Evolutionary conservation across 352 stramenopile genomes (phyloP).

Genomic region (Phytophthora sojae): DNA sequence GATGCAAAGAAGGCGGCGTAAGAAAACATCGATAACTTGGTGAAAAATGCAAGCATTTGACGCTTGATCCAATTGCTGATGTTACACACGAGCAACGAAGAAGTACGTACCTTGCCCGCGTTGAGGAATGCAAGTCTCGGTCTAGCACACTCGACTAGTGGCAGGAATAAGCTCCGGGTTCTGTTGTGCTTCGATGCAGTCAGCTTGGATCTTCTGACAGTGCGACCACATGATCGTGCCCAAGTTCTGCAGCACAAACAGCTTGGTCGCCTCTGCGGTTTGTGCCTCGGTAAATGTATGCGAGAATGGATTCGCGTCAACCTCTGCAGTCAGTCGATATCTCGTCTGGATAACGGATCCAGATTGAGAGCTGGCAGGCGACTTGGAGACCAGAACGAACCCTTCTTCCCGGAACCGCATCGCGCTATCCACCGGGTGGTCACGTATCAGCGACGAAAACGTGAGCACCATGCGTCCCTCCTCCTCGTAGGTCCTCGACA

Average conservation of each 20-base stretch:
- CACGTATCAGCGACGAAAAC: conserved; percentile 22
- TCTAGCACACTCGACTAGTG: not conserved
- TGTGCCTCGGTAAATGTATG: not conserved
- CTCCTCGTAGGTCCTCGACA: conserved; percentile 26
- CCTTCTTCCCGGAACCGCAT: conserved; percentile 31
- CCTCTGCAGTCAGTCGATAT: conserved; percentile 31
- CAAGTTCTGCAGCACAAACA: conserved; percentile 29
- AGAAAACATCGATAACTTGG: no score
- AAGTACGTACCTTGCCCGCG: no score
- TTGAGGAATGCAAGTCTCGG: no score
- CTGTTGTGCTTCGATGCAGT: conserved; percentile 6
- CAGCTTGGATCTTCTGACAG: conserved; percentile 11
- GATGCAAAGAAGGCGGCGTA: no score
- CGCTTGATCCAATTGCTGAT: no score
- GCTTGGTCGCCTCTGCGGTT: conserved; percentile 6
- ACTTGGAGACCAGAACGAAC: conserved; percentile 14
- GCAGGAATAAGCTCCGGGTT: not conserved
- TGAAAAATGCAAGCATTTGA: no score
- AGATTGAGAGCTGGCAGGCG: not conserved
- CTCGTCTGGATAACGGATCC: conserved; percentile 18
- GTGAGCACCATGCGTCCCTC: conserved; percentile 7
- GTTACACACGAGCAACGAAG: no score
- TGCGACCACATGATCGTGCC: conserved; percentile 15
- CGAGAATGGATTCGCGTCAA: not conserved
- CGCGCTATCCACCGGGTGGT: conserved; percentile 13